Base-by-base conservation (phyloP, 108 stramenopile species). In the Conticribra weissflogii region DNA sequence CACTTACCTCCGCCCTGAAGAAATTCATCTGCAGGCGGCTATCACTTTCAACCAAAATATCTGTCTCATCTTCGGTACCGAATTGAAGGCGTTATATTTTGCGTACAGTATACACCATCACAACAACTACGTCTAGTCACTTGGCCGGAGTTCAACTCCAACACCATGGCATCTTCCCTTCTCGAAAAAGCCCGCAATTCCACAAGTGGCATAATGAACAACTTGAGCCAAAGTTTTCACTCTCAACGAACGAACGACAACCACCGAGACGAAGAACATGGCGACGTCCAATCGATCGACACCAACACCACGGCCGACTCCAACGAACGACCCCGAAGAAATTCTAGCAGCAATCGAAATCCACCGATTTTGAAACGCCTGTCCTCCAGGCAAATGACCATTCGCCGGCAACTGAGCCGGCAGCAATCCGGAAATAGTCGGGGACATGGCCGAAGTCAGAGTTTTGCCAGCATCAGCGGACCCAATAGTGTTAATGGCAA, bases 101-200 rank as follows among this genome's bases (percentile, higher is more conserved):
- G n/a, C n/a, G n/a, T n/a, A n/a, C n/a, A n/a, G n/a, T n/a, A n/a
- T n/a, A n/a, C n/a, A n/a, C n/a, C n/a, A n/a, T n/a, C n/a, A n/a
- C n/a, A n/a, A n/a, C n/a, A n/a, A n/a, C n/a, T n/a, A n/a, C n/a
- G n/a, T n/a, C n/a, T n/a, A n/a, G n/a, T n/a, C n/a, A n/a, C n/a
- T n/a, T n/a, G n/a, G n/a, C n/a, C n/a, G n/a, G n/a, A n/a, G n/a
- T n/a, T n/a, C n/a, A n/a, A n/a, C n/a, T n/a, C n/a, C n/a, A n/a
- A n/a, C n/a, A n/a, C n/a, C n/a, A n/a, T n/a, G n/a, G n/a, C n/a
- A n/a, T n/a, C n/a, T n/a, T 41, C 66, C 1, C 54, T 67, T 36
- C 54, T 67, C 24, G 66, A 25, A 56, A 54, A 67, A 46, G 66
- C 66, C 22, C 54, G 44, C 9, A 55, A 54, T 46, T 67, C 66